Evolutionary conservation across 2,329 filamentous ascomycete species (phyloP), one percentile per base, ranked within the genome.

Genomic region (Chaetoscypha palmicola): DNA sequence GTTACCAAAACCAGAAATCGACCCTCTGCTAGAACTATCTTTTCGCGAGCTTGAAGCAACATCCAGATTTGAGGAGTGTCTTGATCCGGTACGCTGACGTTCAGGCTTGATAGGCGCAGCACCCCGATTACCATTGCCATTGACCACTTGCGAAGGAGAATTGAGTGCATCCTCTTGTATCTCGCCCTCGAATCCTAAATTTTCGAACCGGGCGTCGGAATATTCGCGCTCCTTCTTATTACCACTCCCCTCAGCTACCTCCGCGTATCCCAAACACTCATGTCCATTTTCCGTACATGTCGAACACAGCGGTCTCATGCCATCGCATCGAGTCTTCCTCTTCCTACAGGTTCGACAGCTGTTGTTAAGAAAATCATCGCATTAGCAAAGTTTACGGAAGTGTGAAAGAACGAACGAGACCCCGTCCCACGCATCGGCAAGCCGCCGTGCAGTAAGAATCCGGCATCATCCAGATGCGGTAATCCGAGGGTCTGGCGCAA

Each of bases 271-370:
- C 28, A 82, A 64, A 60, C 83, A 88, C 12, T 68, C 66, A 57
- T 87, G 82, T 8, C 80, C 79, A 58, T 84, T 84, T 54, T 83
- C 83, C 46, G 75, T 72, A 56, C 83, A 88, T 9, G 83, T 87
- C 46, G 80, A 81, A 64, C 83, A 87, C 16, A 73, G 66, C 45
- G 83, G 83, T 50, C 81, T 78, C 64, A 86, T 82, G 49, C 83
- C 83, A 35, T 81, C 83, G 62, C 83, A 87, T 61, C 82, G 72
- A 41, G 83, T 87, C 66, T 87, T 88, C 58, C 83, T 76, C 62
- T 80, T 84, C 57, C 83, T 80, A 66, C 83, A 88, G 32, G 83
- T 86, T 59, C 79, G 68, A 64, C 82, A 86, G 48, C 79, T 83
- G 56, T 22, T 23, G 55, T 22, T 24, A 37, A 31, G 14, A 17